Base-by-base conservation (phyloP, 75 land plant genomes). In the Ceratopteris richardii region DNA sequence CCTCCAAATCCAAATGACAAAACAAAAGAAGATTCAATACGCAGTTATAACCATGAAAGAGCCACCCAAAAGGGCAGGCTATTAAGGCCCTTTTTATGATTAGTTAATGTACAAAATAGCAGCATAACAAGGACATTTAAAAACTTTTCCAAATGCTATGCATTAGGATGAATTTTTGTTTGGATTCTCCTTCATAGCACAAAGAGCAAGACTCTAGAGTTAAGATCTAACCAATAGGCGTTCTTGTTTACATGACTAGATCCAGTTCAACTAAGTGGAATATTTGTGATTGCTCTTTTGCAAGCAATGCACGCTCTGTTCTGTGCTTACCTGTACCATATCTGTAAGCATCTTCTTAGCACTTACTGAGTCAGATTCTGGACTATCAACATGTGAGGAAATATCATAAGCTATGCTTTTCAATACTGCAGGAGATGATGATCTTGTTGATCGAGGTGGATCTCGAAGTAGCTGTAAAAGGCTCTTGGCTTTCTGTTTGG, bases 281-380 rank as follows among this genome's bases (percentile, higher is more conserved):
- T 2, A 14, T 17, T n/a, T n/a, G 21, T 20, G 19, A 57, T 36
- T 21, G 82, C 80, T 21, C 75, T 54, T n/a, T 67, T 78, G 72
- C 57, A 82, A 58, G 26, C 63, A 63, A 20, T 21, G 71, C 75
- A 78, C 55, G 66, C 74, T 71, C 22, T 67, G 71, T 44, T 83
- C 82, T 79, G 76, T 83, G 62, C 79, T 80, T 31, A 72, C 66
- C 47, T 78, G 77, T 24, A 77, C 77, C 83, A 83, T 83, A 50
- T 83, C 87, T 23, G 68, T 44, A 27, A 80, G 69, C 53, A 83
- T 61, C 60, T 53, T 73, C 69, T 66, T 76, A 67, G 71, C 43
- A 73, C 18, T 74, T 56, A 44, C 78, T 78, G 36, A 75, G 63
- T 30, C 71, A 43, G 77, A 67, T 67, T 64, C 74, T 22, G 79